A percentile compares a stretch with the other conserved stretches of the same genome.
These are phyloP conservation scores for Metschnikowia koreensis DNA, from an alignment of 805 yeast species.

Conservation along the genomic window DNA sequence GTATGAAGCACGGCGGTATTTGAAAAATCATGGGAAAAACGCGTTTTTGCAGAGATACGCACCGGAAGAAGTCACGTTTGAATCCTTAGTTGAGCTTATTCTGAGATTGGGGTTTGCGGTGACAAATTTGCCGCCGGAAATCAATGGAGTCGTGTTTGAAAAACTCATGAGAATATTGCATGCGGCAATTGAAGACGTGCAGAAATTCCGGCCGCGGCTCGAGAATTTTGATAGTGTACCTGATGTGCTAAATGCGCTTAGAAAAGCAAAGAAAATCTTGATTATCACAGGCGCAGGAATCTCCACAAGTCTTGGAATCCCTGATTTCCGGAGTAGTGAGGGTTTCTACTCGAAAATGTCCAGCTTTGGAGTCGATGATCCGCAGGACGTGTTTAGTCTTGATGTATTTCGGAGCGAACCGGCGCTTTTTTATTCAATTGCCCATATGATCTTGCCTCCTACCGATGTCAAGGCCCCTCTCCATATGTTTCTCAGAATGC, in stretches of 20 bases:
- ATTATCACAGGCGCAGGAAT: constrained; percentile 93
- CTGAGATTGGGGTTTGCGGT: constrained; percentile 61
- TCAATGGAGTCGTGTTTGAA: constrained; percentile 44
- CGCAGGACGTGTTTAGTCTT: constrained; percentile 85
- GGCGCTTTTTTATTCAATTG: constrained; percentile 77
- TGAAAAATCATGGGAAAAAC: constrained; percentile 60
- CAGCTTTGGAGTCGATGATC: constrained; percentile 72
- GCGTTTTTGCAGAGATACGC: constrained; percentile 60
- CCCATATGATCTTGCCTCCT: constrained; percentile 81
- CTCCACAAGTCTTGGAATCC: constrained; percentile 85
- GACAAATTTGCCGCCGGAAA: constrained; percentile 25
- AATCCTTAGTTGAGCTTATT: constrained; percentile 56
- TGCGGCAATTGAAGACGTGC: constrained; percentile 63
- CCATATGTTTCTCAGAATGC: constrained; percentile 71
- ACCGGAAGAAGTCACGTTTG: constrained; percentile 57
- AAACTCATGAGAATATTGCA: constrained; percentile 53
- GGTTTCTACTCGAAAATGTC: constrained; percentile 76
- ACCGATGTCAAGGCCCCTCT: constrained; percentile 65
- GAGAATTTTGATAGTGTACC: constrained; percentile 56
- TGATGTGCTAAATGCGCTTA: constrained; percentile 44
- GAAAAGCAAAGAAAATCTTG: constrained; percentile 46
- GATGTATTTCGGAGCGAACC: constrained; percentile 75
- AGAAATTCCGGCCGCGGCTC: constrained; percentile 53
- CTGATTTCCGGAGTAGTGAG: constrained; percentile 86
- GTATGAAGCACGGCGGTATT: constrained; percentile 38